Base-by-base conservation (phyloP, 805 yeast genomes). In the Lipomyces anomalus region DNA sequence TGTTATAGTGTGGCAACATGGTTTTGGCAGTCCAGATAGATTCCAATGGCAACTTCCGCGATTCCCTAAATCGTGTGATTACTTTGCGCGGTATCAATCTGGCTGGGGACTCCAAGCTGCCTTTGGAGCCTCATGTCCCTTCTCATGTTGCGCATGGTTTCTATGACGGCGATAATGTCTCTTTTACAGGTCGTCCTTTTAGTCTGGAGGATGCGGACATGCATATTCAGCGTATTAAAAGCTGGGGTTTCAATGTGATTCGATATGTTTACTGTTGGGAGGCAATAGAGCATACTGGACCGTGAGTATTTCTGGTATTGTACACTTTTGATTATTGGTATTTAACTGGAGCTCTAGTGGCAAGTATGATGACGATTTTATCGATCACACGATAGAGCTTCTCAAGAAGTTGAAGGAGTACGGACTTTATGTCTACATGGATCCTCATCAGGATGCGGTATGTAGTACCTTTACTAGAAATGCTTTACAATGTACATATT, bases 221-320 rank as follows among this genome's bases (percentile, higher is more conserved):
- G 32, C 96, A 89, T 61, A 68, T 89, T 35, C 67, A 63, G 7
- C 69, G 94, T 46, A 76, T 89, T 60, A 84, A 82, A 60, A 69
- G 79, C 4, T 76, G 89, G 76, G 97, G 97, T 1, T 86, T 75
- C 64, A 89, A 88, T 61, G 73, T 82, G 2, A 73, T 89, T 18
- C 67, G 97, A 46, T 84, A 80, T 61, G 67, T 87, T 17, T 69
- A 84, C 41, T 82, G 94, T 0, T 89, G 97, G 97, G 97, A 89
- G 62, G 90, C 96, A 0, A 58, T 89, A 6, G 97, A 89, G 62
- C 96, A 89, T 57, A 70, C 67, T 38, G 95, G 95, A 0, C 97
- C 97, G 0, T 52, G 51, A 22, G 56, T 20, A 7, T 11, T 6
- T 11, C 9, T 5, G 4, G 16, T 3, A 7, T 3, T 17, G 4